Evolutionary conservation across 2,329 filamentous ascomycete genomes (phyloP), one percentile per base, ranked within the genome.

Genomic region (Trichoderma gracile): DNA sequence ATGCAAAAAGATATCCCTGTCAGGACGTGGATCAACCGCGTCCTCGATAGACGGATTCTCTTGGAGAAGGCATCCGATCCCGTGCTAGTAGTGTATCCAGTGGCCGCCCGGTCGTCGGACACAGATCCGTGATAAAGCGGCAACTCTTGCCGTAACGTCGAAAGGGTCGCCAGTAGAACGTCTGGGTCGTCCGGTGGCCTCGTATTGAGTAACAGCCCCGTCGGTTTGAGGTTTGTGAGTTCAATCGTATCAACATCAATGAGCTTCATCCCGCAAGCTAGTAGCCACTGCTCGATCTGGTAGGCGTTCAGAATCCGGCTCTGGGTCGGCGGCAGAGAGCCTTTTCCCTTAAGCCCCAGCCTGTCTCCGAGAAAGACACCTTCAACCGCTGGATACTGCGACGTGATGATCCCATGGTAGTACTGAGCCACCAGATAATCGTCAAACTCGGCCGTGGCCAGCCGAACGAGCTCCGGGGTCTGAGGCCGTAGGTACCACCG

Each of bases 231-330:
- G 7, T 61, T 38, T 23, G 40, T 53, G 14, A 61, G 58, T 19
- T 53, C 47, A 45, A 61, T 46, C 6, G 33, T 61, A 17, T 61
- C 58, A 3, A 45, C 14, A 6, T 53, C 40, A 19, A 52, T 12
- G 25, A 45, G 23, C 10, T n/a, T 61, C 58, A 61, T 23, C 3
- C 58, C 58, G 42, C 58, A 61, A 53, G 58, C 47, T 38, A 53
- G 46, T 0, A 61, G 25, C 58, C 58, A 61, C 40, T 61, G 58
- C 49, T 61, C 58, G 10, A 61, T 61, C 58, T 61, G 49, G n/a
- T 61, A 61, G 58, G 47, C 49, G 7, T 61, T 61, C 19, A 61
- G 15, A 3, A 61, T 53, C 12, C 58, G 58, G 19, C 58, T 53
- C 25, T 42, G 58, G 3, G 40, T 8, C 7, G 40, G 23, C 7